Conservation (phyloP, 1,284 basidiomycete genomes). For the Sanguinoderma infundibulare region DNA sequence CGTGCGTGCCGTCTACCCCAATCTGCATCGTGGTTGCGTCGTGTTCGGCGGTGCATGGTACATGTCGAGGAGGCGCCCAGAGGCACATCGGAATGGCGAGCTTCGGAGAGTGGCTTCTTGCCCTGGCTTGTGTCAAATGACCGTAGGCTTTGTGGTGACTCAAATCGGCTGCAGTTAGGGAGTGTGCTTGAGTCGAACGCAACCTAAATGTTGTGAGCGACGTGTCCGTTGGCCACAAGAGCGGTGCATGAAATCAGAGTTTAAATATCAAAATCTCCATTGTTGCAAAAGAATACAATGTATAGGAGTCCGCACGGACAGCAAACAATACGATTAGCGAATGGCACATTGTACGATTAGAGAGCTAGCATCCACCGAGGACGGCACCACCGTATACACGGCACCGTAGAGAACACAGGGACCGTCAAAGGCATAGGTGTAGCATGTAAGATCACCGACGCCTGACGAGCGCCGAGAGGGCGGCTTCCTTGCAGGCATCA, state of each 20-base stretch:
- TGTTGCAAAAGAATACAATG: neutral
- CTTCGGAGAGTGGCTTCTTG: constrained; percentile 6
- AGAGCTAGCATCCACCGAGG: constrained; percentile 14
- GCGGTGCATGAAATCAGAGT: neutral
- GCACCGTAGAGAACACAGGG: constrained; percentile 1
- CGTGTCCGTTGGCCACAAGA: neutral
- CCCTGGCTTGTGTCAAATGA: constrained; percentile 21
- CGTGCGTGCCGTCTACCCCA: constrained; percentile 14
- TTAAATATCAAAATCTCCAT: neutral
- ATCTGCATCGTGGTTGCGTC: constrained; percentile 25
- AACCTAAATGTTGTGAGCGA: neutral
- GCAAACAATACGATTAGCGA: neutral
- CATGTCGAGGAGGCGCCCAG: constrained; percentile 20
- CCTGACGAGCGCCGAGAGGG: constrained; percentile 32
- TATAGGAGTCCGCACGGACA: neutral
- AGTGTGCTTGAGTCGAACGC: neutral
- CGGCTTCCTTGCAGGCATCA: constrained; percentile 46
- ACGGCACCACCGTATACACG: too few relatives aligned
- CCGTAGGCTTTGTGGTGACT: constrained; percentile 16
- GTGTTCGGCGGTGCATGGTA: constrained; percentile 19
- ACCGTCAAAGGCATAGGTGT: neutral
- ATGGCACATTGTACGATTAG: constrained; percentile 1
- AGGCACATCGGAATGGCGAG: constrained; percentile 10
- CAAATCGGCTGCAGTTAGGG: constrained; percentile 13
- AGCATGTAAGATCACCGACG: constrained; percentile 26